A percentile compares a stretch with the other conserved stretches of the same genome.
Conservation (phyloP, 1,284 basidiomycete species). For the Tranzscheliella williamsii region DNA sequence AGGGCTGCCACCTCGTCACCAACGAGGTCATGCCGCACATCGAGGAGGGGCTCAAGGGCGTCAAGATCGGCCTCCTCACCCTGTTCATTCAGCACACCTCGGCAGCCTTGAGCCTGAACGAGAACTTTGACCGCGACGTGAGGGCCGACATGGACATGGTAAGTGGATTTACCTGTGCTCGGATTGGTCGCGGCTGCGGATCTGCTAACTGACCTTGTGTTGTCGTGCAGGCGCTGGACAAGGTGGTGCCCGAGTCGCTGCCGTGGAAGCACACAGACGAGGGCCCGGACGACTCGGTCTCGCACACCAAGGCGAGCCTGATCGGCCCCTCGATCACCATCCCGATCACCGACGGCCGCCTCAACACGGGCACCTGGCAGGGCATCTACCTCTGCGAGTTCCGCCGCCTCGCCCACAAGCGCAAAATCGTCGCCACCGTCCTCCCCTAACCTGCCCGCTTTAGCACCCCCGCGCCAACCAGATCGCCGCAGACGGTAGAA, state of each 20-base stretch:
- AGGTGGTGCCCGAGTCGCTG: constrained; percentile 76
- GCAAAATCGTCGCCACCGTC: constrained; percentile 79
- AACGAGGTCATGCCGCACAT: constrained; percentile 75
- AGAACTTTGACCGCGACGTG: constrained; percentile 76
- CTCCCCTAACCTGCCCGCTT: constrained; percentile 61
- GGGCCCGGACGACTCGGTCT: constrained; percentile 64
- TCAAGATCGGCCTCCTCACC: constrained; percentile 59
- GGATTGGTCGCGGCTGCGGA: too few species aligned
- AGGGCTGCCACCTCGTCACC: constrained; percentile 80
- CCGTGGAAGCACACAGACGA: constrained; percentile 87
- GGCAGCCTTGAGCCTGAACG: constrained; percentile 83
- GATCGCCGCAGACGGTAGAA: too few species aligned
- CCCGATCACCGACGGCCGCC: constrained; percentile 78
- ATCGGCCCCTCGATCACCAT: constrained; percentile 79
- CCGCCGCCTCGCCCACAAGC: constrained; percentile 69
- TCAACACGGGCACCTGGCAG: constrained; percentile 91
- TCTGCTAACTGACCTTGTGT: not conserved
- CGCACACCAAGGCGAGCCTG: constrained; percentile 85
- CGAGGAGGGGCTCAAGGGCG: constrained; percentile 69
- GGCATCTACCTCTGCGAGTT: constrained; percentile 80
- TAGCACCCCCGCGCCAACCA: too few species aligned
- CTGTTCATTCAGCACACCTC: constrained; percentile 82
- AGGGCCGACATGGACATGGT: constrained; percentile 64
- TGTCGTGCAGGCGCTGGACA: constrained; percentile 68
- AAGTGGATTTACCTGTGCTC: too few species aligned